A percentile compares a stretch with the other conserved stretches of the same genome.
phyloP scores from a whole-genome alignment of 2,329 filamentous ascomycete genomes.

The Cytospora piceae region DNA sequence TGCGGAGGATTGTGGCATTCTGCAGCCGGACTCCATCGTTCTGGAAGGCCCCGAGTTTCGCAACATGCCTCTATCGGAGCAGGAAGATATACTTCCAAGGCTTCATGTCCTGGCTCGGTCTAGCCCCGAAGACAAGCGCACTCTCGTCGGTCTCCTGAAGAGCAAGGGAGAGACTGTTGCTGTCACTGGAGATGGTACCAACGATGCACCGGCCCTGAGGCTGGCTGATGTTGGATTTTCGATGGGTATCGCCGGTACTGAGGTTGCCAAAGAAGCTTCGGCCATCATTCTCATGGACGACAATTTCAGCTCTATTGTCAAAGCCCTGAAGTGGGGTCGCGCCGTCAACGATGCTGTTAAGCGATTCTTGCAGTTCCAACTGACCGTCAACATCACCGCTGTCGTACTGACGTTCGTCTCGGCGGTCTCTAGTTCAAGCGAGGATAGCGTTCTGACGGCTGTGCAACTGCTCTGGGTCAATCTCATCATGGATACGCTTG shows the following conservation, averaged over 20 bases:
- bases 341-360: constrained; percentile 79
- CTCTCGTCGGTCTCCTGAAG: constrained; percentile 72
- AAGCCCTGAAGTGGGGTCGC: constrained; percentile 79
- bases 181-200: constrained; percentile 82
- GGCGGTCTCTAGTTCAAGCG: constrained; percentile 70
- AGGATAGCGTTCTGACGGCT: constrained; percentile 79
- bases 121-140: constrained; percentile 76
- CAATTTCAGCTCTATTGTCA: constrained; percentile 85
- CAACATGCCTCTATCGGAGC: constrained; percentile 67
- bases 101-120: constrained; percentile 75
- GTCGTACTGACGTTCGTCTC: constrained; percentile 87
- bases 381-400: constrained; percentile 90
- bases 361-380: constrained; percentile 76
- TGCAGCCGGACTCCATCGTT: constrained; percentile 67
- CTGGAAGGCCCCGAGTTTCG: constrained; percentile 82
- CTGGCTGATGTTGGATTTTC: constrained; percentile 83
- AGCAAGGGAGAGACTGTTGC: constrained; percentile 77
- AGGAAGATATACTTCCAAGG: constrained; percentile 68
- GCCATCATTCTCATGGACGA: constrained; percentile 88
- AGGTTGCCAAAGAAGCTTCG: constrained; percentile 83
- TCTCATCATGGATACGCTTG: constrained; percentile 96
- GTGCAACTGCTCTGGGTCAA: constrained; percentile 97
- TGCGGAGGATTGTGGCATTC: constrained; percentile 77
- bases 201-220: constrained; percentile 80
- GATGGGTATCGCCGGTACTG: constrained; percentile 83